These are phyloP conservation scores for Dactylellina sp. DNA, from an alignment of 2,329 filamentous ascomycete species.

Conservation along the genomic window DNA sequence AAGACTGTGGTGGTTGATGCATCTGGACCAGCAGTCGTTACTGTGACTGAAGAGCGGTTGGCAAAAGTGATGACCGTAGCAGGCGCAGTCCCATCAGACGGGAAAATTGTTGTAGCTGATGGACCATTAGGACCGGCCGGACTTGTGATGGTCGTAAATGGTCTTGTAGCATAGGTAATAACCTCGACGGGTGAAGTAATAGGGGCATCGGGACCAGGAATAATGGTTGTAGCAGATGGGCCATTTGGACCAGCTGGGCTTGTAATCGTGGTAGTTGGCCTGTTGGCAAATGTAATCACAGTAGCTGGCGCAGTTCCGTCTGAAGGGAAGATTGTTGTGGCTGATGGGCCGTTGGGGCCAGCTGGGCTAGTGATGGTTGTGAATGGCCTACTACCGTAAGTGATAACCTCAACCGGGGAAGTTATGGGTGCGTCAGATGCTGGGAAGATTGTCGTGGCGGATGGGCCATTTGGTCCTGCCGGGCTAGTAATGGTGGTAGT, in stretches of 20 bases:
- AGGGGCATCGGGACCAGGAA: no score
- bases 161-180: conserved; percentile 3
- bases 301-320: no score
- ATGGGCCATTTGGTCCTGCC: neutral
- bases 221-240: no score
- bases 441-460: neutral
- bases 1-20: neutral
- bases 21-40: neutral
- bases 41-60: neutral
- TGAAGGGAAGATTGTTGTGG: no score
- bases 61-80: neutral
- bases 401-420: no score
- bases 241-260: no score
- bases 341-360: no score
- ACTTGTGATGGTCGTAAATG: neutral
- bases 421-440: neutral
- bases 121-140: neutral
- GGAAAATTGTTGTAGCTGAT: neutral
- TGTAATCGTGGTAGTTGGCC: no score
- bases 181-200: no score
- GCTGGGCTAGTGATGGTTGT: no score
- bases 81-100: neutral
- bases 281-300: no score
- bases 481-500: conserved; percentile 4
- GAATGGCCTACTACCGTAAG: no score